phyloP scores from a whole-genome alignment of 176 grass and related monocot species.

The Oryza rufipogon region DNA sequence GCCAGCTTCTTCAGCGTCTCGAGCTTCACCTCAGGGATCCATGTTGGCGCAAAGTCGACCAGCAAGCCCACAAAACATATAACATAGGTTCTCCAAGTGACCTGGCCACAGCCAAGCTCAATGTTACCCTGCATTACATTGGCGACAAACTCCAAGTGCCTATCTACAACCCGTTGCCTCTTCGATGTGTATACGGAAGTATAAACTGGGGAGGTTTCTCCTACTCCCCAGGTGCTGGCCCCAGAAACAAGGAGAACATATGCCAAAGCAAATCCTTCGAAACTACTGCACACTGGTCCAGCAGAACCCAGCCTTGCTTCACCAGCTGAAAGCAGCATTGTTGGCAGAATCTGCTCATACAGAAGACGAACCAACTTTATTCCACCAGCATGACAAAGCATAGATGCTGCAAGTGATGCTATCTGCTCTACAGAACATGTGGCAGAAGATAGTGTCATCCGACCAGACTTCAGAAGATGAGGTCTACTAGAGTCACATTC shows the following conservation, averaged over 20 bases:
- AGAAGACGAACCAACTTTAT: slow-evolving; percentile 58
- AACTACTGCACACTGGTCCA: slow-evolving; percentile 53
- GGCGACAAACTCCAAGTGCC: slow-evolving; percentile 68
- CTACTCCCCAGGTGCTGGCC: slow-evolving; percentile 65
- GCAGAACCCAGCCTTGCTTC: slow-evolving; percentile 46
- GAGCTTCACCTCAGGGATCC: slow-evolving; percentile 58
- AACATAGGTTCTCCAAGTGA: slow-evolving; percentile 64
- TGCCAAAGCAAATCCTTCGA: slow-evolving; percentile 71
- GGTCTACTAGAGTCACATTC: slow-evolving; percentile 43
- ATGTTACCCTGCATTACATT: slow-evolving; percentile 67
- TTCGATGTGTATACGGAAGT: slow-evolving; percentile 46
- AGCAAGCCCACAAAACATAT: slow-evolving; percentile 65
- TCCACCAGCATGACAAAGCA: slow-evolving; percentile 71
- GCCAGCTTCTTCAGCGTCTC: slow-evolving; percentile 61
- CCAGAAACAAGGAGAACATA: slow-evolving; percentile 66
- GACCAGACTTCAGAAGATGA: slow-evolving; percentile 54
- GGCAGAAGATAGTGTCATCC: slow-evolving; percentile 56
- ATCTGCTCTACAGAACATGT: slow-evolving; percentile 56
- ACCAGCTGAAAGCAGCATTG: slow-evolving; percentile 64
- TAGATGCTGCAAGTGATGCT: slow-evolving; percentile 59
- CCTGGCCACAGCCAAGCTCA: slow-evolving; percentile 61
- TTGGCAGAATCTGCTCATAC: slow-evolving; percentile 72
- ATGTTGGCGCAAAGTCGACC: slow-evolving; percentile 58
- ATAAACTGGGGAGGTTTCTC: slow-evolving; percentile 47
- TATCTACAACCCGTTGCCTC: slow-evolving; percentile 50